Conservation (phyloP, 2,329 filamentous ascomycete species). For the Leptodontidium sp. region DNA sequence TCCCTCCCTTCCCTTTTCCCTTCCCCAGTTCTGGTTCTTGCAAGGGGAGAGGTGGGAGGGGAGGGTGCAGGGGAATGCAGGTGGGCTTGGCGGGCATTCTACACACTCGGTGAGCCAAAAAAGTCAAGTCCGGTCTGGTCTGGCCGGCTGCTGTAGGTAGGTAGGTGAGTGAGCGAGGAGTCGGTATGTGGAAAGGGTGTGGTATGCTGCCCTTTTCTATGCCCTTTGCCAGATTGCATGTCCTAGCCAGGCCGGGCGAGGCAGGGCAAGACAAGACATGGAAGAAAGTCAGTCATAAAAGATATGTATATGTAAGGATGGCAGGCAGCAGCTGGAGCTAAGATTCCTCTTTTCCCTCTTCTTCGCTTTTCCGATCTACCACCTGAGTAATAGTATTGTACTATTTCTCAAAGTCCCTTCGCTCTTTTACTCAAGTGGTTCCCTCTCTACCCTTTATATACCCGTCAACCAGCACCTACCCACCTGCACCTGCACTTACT, state of each 20-base stretch:
- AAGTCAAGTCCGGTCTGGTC: not conserved
- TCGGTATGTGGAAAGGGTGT: slow-evolving; percentile 17
- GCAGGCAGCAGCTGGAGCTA: slow-evolving; percentile 34
- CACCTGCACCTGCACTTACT: slow-evolving; percentile 16
- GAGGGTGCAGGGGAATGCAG: too few relatives aligned
- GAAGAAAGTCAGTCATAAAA: not conserved
- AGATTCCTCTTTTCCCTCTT: slow-evolving; percentile 9
- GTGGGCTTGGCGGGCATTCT: slow-evolving; percentile 17
- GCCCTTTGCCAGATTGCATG: slow-evolving; percentile 19
- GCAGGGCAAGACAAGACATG: not conserved
- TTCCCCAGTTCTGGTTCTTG: not conserved
- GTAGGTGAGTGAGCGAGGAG: not conserved
- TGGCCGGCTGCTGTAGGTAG: not conserved
- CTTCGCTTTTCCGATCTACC: not conserved
- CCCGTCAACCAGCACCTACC: slow-evolving; percentile 18
- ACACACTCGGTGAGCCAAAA: slow-evolving; percentile 26
- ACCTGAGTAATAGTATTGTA: not conserved
- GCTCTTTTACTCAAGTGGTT: slow-evolving; percentile 6
- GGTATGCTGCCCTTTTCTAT: not conserved
- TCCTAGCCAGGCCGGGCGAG: slow-evolving; percentile 6
- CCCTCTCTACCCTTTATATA: slow-evolving; percentile 33
- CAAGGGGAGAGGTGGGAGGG: too few relatives aligned
- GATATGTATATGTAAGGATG: slow-evolving; percentile 16
- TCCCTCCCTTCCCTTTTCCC: not conserved
- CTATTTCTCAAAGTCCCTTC: too few relatives aligned